These are phyloP conservation scores for Aspergillus luchuensis DNA, from an alignment of 2,329 filamentous ascomycete genomes.

Conservation along the genomic window DNA sequence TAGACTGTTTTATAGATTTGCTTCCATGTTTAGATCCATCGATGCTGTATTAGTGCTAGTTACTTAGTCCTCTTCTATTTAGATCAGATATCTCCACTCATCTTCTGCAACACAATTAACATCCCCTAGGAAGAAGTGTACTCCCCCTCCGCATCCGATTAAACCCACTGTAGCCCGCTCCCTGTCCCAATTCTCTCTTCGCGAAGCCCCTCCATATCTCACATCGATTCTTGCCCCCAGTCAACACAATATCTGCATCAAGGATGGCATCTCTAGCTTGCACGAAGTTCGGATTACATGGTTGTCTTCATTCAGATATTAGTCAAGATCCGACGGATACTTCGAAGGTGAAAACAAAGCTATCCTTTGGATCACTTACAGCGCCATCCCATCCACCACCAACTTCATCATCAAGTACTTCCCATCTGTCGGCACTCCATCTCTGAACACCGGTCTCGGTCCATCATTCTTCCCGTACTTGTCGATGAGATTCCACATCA, in stretches of 20 bases:
- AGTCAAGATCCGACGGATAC: neutral
- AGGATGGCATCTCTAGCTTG: conserved; percentile 20
- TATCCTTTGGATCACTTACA: conserved; percentile 10
- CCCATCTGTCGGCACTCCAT: conserved; percentile 16
- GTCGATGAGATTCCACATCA: conserved; percentile 22
- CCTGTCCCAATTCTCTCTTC: conserved; percentile 16
- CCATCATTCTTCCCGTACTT: conserved; percentile 19
- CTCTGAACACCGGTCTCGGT: conserved; percentile 2
- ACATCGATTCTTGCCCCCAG: conserved; percentile 15
- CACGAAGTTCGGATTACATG: conserved; percentile 20
- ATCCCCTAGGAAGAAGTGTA: neutral
- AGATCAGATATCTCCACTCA: neutral
- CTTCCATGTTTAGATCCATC: rapidly evolving
- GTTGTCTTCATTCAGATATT: conserved; percentile 12
- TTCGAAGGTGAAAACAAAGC: too few relatives aligned
- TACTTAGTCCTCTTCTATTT: neutral
- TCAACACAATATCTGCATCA: conserved; percentile 17
- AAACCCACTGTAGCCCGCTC: conserved; percentile 4
- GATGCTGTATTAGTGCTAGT: too few relatives aligned
- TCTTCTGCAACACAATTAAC: neutral
- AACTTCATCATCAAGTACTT: conserved; percentile 22
- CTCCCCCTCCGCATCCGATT: neutral
- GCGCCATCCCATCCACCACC: conserved; percentile 19
- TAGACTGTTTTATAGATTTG: neutral
- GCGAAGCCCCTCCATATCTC: conserved; percentile 22